Evolutionary conservation across 805 yeast genomes (phyloP).

Genomic region (Saturnispora ahearnii): DNA sequence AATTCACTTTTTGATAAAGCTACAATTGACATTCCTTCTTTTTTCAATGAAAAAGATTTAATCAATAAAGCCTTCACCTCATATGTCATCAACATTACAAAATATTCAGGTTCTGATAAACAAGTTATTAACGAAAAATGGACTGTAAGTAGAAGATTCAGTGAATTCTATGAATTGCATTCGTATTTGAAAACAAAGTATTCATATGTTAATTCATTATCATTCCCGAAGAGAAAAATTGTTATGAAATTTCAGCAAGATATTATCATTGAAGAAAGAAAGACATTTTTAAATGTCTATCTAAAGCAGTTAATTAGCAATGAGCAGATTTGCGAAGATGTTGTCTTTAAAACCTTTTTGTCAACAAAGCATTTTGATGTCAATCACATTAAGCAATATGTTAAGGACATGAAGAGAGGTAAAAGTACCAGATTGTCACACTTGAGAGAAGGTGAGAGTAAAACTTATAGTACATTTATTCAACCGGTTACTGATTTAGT

Average conservation of each 20-base stretch:
- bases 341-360: conserved; percentile 64
- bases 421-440: conserved; percentile 9
- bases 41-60: conserved; percentile 43
- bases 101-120: conserved; percentile 26
- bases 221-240: conserved; percentile 53
- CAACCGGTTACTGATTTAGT: conserved; percentile 76
- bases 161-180: conserved; percentile 70
- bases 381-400: neutral
- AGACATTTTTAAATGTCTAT: conserved; percentile 52
- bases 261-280: conserved; percentile 56
- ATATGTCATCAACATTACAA: conserved; percentile 71
- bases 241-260: conserved; percentile 65
- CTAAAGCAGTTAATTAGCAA: conserved; percentile 46
- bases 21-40: conserved; percentile 41
- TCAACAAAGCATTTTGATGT: conserved; percentile 56
- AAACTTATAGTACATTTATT: conserved; percentile 40
- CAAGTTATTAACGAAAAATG: conserved; percentile 57
- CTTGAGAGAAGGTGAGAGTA: neutral
- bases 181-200: conserved; percentile 49
- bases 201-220: conserved; percentile 39
- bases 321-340: conserved; percentile 66
- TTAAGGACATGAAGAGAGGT: conserved; percentile 44
- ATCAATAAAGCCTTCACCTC: conserved; percentile 52
- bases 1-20: conserved; percentile 67
- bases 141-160: conserved; percentile 85